Evolutionary conservation across 257 asterid species (phyloP).

Genomic region (Thymus quinquecostatus): DNA sequence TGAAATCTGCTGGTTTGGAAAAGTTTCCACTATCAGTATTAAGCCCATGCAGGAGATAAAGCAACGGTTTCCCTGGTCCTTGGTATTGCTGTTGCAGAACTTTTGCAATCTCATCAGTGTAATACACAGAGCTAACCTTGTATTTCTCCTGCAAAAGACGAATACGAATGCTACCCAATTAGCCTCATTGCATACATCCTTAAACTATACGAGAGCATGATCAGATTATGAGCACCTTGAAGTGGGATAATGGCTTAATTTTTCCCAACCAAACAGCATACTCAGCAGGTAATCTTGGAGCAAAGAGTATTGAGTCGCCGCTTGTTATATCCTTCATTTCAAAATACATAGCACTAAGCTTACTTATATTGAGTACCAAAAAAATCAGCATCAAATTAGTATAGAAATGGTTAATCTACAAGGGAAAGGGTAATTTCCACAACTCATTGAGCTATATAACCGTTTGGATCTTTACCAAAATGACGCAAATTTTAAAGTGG

Average conservation of each 20-base stretch:
- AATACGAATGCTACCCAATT: constrained; percentile 28
- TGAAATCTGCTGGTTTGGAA: constrained; percentile 83
- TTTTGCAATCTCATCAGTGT: constrained; percentile 74
- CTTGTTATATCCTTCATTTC: constrained; percentile 76
- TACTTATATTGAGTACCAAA: constrained; percentile 9
- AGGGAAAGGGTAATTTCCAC: background rate
- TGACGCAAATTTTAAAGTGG: constrained; percentile 1
- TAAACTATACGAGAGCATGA: constrained; percentile 18
- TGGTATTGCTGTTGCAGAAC: constrained; percentile 61
- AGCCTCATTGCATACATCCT: constrained; percentile 18
- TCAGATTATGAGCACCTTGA: constrained; percentile 59
- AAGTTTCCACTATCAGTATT: constrained; percentile 85
- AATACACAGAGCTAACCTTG: constrained; percentile 60
- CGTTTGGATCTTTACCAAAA: constrained; percentile 18
- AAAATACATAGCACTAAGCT: constrained; percentile 29
- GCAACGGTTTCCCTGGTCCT: constrained; percentile 72
- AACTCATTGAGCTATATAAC: background rate
- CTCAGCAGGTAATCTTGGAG: constrained; percentile 81
- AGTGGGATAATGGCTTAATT: constrained; percentile 74
- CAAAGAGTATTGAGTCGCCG: constrained; percentile 83
- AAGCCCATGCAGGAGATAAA: constrained; percentile 88
- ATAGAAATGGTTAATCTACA: constrained; percentile 2
- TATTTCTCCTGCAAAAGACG: constrained; percentile 71
- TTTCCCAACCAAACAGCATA: constrained; percentile 97
- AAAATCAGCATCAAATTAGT: constrained; percentile 10